phyloP scores from a whole-genome alignment of 2,329 filamentous ascomycete genomes.

The Penicillium sp. region DNA sequence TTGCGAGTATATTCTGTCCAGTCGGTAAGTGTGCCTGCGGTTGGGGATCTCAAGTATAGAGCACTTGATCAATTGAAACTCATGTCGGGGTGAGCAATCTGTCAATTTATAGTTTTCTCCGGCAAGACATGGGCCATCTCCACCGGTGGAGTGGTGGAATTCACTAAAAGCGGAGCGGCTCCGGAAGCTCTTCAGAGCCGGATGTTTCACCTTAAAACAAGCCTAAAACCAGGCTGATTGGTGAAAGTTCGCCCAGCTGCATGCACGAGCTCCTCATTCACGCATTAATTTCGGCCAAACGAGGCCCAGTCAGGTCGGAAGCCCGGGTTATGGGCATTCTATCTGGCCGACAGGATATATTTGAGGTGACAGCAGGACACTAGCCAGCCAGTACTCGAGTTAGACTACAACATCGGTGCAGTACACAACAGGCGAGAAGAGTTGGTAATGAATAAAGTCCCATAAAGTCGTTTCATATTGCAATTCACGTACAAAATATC shows the following conservation, averaged over 20 bases:
- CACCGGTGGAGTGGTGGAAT: not conserved
- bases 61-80: not conserved
- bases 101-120: not conserved
- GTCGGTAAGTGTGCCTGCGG: not conserved
- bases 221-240: not conserved
- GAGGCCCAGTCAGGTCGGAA: not conserved
- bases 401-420: not conserved
- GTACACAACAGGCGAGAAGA: not conserved
- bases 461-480: not conserved
- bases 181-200: not conserved
- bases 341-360: not conserved
- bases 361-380: not conserved
- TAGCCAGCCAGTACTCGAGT: not conserved
- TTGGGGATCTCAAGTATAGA: not conserved
- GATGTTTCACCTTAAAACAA: conserved; percentile 12
- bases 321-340: not conserved
- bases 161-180: not conserved
- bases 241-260: not conserved
- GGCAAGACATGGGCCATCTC: not conserved
- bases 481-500: not conserved
- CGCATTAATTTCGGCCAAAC: conserved; percentile 3
- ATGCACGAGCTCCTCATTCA: not conserved
- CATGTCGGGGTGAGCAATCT: not conserved
- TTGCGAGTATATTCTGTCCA: not conserved
- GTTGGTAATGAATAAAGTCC: not conserved